A percentile compares a stretch with the other conserved stretches of the same genome.
phyloP scores from a whole-genome alignment of 2,329 filamentous ascomycete species.

The Colletotrichum scovillei region DNA sequence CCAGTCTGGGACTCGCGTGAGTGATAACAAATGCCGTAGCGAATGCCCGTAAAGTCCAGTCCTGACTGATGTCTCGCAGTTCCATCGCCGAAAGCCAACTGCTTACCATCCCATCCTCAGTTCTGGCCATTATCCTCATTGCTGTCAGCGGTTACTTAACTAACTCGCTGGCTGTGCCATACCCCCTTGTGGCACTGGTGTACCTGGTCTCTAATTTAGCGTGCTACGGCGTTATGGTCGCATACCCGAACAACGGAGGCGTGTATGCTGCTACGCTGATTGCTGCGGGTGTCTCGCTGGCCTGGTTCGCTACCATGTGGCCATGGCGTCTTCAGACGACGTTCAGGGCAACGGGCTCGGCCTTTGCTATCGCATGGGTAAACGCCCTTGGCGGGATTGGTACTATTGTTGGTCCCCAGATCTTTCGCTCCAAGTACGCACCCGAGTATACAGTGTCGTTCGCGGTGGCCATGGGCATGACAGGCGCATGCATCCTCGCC shows the following conservation, averaged over 20 bases:
- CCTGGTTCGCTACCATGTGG: conserved; percentile 63
- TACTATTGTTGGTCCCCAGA: conserved; percentile 57
- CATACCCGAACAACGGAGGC: conserved; percentile 56
- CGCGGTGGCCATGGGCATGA: conserved; percentile 50
- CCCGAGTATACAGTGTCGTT: too few species aligned
- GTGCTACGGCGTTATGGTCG: conserved; percentile 57
- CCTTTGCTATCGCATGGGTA: conserved; percentile 61
- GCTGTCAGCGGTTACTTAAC: too few species aligned
- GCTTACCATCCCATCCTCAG: too few species aligned
- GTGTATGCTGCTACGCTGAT: conserved; percentile 60
- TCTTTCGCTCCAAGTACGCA: too few species aligned
- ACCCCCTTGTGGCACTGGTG: conserved; percentile 57
- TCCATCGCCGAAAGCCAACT: too few species aligned
- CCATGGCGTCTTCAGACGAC: conserved; percentile 62
- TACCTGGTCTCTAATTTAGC: conserved; percentile 40
- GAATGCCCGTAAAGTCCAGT: too few species aligned
- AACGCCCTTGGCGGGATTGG: conserved; percentile 62
- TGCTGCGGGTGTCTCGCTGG: conserved; percentile 51
- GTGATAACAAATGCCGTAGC: too few species aligned
- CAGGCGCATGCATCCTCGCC: conserved; percentile 52
- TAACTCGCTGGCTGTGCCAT: conserved; percentile 52
- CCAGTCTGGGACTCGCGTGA: too few species aligned
- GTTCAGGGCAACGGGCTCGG: conserved; percentile 57
- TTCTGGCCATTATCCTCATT: too few species aligned
- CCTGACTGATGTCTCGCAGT: too few species aligned